Evolutionary conservation across 192 early-diverging fungal genomes (phyloP).

Genomic region (Rhizophagus prolifer): DNA sequence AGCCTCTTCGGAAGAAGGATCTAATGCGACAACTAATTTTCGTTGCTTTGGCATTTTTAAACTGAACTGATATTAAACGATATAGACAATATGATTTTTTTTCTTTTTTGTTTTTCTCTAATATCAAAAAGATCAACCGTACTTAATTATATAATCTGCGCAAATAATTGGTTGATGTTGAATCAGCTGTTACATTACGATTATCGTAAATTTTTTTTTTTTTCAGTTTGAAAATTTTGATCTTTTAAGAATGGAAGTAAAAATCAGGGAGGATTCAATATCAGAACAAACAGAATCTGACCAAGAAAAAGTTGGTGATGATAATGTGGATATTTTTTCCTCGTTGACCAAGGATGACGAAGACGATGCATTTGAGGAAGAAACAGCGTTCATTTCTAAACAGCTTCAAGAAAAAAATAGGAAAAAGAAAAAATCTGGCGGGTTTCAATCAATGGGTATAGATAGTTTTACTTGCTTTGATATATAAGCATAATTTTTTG

Average conservation of each 20-base stretch:
- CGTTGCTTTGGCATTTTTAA: neutral
- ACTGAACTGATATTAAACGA: neutral
- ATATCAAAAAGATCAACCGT: too few relatives aligned
- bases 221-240: neutral
- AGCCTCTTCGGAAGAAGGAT: constrained; percentile 40
- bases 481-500: neutral
- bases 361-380: constrained; percentile 16
- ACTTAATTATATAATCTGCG: too few relatives aligned
- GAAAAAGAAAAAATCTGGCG: constrained; percentile 94
- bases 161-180: too few relatives aligned
- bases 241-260: neutral
- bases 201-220: too few relatives aligned
- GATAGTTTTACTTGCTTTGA: neutral
- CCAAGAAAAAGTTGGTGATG: neutral
- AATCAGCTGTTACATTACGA: too few relatives aligned
- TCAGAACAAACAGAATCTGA: neutral
- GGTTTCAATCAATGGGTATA: constrained; percentile 95
- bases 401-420: constrained; percentile 72
- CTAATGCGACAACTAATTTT: constrained; percentile 39
- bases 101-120: too few relatives aligned
- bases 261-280: too few relatives aligned
- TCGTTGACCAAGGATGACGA: neutral
- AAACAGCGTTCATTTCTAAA: constrained; percentile 44
- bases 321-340: constrained; percentile 4
- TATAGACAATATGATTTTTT: too few relatives aligned